Base-by-base conservation (phyloP, 1,139 yeast species). In the Debaryomyces nepalensis region DNA sequence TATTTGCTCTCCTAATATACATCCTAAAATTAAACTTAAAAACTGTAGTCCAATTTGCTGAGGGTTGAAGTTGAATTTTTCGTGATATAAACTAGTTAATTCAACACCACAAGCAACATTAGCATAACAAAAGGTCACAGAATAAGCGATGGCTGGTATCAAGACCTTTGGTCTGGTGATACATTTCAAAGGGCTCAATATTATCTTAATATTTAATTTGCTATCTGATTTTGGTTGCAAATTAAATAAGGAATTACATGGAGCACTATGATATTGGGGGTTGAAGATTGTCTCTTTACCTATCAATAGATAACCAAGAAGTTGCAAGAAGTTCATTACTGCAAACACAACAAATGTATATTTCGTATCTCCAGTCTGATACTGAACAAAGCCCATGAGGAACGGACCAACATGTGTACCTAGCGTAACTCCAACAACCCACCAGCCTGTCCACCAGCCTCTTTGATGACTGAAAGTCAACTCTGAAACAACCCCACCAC, bases 401-500 rank as follows among this genome's bases (percentile, higher is more conserved):
- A 55, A 45, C 2, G 60, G 59, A 2, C 59, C 60, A 8, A 53
- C 51, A 43, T 51, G 50, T 1, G 59, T 55, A 14, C 60, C 60
- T 22, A 55, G 45, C 18, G 53, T 54, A 5, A 54, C 52, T 31
- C 48, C 45, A 10, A 55, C 36, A n/a, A 52, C 53, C 60, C 60
- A 55, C 40, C 51, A 47, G 6, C 60, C 60, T n/a, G 54, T 48
- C 33, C 58, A 38, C 16, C 55, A 51, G 18, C 57, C 59, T 39
- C 59, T 38, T 39, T 56, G 59, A 36, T 55, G 55, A 37, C 55
- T 49, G 43, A 55, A 55, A 5, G 58, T 53, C 6, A 53, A 37
- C 33, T 55, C 58, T 27, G 43, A 33, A 3, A 55, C 60, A 26
- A 55, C 49, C 3, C 49, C 41, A 6, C 55, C 59, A 7, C 60